Conservation (phyloP, 2,329 filamentous ascomycete genomes). For the Didymosphaeria variabile region DNA sequence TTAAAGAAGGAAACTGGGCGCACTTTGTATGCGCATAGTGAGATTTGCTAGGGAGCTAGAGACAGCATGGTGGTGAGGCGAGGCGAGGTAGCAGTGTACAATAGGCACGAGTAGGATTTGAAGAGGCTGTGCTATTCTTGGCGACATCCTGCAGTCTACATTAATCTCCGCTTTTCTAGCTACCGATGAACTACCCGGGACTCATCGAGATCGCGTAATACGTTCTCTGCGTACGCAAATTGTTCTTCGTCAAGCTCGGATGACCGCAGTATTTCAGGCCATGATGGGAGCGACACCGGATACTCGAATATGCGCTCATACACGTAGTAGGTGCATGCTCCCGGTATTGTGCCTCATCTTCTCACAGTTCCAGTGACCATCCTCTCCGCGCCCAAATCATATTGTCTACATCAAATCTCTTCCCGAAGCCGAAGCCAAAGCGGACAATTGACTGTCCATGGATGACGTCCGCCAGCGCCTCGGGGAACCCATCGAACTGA, state of each 20-base stretch:
- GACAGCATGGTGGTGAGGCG: neutral
- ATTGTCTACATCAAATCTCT: neutral
- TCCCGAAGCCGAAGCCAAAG: neutral
- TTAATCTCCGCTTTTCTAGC: too few species aligned
- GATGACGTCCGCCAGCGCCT: neutral
- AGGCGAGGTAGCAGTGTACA: neutral
- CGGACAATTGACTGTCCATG: neutral
- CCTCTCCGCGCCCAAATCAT: neutral
- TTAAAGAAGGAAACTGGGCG: neutral
- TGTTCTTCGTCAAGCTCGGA: neutral
- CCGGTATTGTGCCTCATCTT: neutral
- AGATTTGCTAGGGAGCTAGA: neutral
- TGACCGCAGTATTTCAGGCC: neutral
- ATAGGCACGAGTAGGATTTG: neutral
- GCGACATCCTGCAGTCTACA: neutral
- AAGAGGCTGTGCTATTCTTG: slow-evolving; percentile 3
- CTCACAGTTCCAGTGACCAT: neutral
- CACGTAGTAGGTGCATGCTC: too few species aligned
- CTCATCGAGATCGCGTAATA: neutral
- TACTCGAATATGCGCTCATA: neutral
- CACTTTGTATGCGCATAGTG: neutral
- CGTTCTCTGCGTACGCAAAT: neutral
- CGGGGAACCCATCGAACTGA: neutral
- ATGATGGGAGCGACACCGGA: neutral
- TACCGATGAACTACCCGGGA: neutral